Evolutionary conservation across 495 filamentous ascomycete species (phyloP).

Genomic region (Podospora australis): DNA sequence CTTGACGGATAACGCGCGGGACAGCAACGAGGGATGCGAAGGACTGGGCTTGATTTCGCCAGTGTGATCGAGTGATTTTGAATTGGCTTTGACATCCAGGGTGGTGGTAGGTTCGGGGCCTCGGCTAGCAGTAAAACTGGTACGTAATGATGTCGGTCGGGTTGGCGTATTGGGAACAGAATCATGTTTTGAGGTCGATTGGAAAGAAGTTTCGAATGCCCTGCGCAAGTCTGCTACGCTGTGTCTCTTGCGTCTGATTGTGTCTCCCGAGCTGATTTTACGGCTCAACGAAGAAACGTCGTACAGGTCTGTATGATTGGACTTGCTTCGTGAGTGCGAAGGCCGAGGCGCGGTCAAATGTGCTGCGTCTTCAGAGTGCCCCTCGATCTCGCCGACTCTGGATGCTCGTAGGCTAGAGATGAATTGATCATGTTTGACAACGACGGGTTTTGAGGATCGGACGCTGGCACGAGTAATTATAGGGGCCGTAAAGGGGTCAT

Average conservation of each 20-base stretch:
- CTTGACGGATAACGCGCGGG: slow-evolving; percentile 14
- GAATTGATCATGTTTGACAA: background rate
- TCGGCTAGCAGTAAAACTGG: background rate
- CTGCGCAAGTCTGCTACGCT: slow-evolving; percentile 33
- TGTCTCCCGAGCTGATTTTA: background rate
- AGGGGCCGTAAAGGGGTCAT: slow-evolving; percentile 6
- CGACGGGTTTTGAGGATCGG: background rate
- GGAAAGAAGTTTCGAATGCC: slow-evolving; percentile 22
- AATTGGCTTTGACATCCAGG: background rate
- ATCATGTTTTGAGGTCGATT: background rate
- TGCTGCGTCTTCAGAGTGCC: background rate
- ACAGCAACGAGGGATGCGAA: slow-evolving; percentile 4
- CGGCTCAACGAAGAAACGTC: background rate
- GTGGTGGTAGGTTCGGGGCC: background rate
- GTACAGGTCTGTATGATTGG: slow-evolving; percentile 1
- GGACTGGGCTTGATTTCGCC: background rate
- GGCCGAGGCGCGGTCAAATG: background rate
- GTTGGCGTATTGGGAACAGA: background rate
- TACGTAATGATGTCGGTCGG: background rate
- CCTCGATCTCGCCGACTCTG: background rate
- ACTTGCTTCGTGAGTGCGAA: background rate
- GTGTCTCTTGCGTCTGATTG: slow-evolving; percentile 17
- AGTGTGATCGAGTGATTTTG: background rate
- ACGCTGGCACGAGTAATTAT: slow-evolving; percentile 3
- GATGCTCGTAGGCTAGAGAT: slow-evolving; percentile 8